Evolutionary conservation across 163 green algal species (phyloP), one percentile per base, ranked within the genome.

Genomic region (Chloroidium sp.): DNA sequence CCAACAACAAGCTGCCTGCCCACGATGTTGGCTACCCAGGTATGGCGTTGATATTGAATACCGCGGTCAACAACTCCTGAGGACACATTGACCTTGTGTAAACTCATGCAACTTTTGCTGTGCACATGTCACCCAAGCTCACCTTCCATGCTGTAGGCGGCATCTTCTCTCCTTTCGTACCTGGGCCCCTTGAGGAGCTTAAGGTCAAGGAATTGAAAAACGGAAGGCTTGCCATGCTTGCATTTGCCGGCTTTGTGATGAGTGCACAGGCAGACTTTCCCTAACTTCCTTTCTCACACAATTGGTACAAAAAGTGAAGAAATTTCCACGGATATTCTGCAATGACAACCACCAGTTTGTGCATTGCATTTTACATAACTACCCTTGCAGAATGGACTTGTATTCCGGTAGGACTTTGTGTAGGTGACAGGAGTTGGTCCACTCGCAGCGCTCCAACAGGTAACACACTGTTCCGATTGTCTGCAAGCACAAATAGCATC

Each of bases 151-250:
- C 36, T 36, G 36, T 36, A 10, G 64, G 64, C 64, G 91, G 91
- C 81, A 86, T 97, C 83, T 97, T 97, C 80, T 90, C 90, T 58
- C 88, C 86, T 75, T 92, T 95, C 69, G 82, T 92, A 10, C 85
- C 84, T 69, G 86, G 82, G 58, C 61, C 72, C n/a, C 69, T 75
- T 4, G 92, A 97, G 76, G 90, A 95, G 85, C 90, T 96, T 62
- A 95, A 94, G 89, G 81, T 96, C 13, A 94, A 95, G 88, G 93
- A 96, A 89, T 91, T 97, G 85, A 97, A 97, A 90, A 94, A 96
- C 83, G 90, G 87, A 77, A 88, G 92, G 74, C 88, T 96, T 2
- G 91, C 69, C 69, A 76, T 76, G 69, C 14, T 76, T 14, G 8
- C 69, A 10, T 83, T 82, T 72, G 68, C 87, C 64, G 86, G 86